A percentile compares a stretch with the other conserved stretches of the same genome.
Evolutionary conservation across 768 basidiomycete species (phyloP).

Genomic region (Russula sp.): DNA sequence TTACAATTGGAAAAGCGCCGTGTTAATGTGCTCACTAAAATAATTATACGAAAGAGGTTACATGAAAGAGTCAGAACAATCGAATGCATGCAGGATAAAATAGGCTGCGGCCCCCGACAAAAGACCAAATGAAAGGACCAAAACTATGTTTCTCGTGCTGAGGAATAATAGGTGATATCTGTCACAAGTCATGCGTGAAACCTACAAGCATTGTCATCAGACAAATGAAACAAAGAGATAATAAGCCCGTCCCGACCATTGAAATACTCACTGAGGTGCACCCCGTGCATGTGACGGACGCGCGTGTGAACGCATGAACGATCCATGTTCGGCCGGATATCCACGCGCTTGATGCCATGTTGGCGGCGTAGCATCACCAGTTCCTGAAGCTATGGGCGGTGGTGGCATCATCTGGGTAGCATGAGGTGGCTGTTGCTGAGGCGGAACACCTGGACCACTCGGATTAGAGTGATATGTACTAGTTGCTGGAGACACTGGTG

Average conservation of each 20-base stretch:
- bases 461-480: conserved; percentile 21
- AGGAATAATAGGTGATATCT: neutral
- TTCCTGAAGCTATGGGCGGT: conserved; percentile 18
- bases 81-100: conserved; percentile 2
- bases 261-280: conserved; percentile 20
- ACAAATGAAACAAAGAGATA: neutral
- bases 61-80: conserved; percentile 1
- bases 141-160: neutral
- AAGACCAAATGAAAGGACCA: neutral
- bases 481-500: conserved; percentile 21
- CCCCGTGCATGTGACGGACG: conserved; percentile 24
- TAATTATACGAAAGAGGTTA: conserved; percentile 9
- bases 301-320: conserved; percentile 25
- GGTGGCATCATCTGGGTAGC: conserved; percentile 27
- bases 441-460: conserved; percentile 21
- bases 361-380: conserved; percentile 8
- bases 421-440: conserved; percentile 20
- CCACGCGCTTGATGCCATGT: conserved; percentile 21
- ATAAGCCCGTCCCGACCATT: neutral
- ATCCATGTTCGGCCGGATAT: conserved; percentile 23
- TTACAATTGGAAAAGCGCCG: conserved; percentile 9
- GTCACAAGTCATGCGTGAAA: conserved; percentile 21
- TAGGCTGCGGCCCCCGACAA: neutral
- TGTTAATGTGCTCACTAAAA: conserved; percentile 18
- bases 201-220: conserved; percentile 1